Evolutionary conservation across 192 early-diverging fungal genomes (phyloP), one percentile per base, ranked within the genome.

Genomic region (Rhizophagus clarus): DNA sequence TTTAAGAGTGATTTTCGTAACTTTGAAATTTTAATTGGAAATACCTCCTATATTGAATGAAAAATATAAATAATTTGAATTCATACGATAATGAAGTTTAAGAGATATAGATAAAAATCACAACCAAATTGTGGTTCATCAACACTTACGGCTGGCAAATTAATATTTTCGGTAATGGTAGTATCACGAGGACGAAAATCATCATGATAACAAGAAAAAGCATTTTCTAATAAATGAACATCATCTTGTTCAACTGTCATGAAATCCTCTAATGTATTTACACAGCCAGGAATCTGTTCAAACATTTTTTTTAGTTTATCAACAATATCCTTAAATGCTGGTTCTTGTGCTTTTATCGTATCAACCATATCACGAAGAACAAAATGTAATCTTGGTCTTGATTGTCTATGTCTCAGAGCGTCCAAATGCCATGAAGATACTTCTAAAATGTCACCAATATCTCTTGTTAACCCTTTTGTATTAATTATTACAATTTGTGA

Each of bases 401-500:
- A 71, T 71, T 71, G 24, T 29, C 69, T 31, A n/a, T 40, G 24
- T 37, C 34, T 71, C 5, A 71, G 17, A 2, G 34, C 69, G 22
- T 71, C 69, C 22, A 71, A 71, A 71, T 71, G 69, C 28, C 37
- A 71, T 7, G 69, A 40, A 10, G 69, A 71, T 14, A 71, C 69
- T 40, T 71, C 69, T 7, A 71, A 37, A 1, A 71, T 71, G 45
- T 71, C 37, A 10, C 31, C 28, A 40, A 71, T 71, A 40, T 71
- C 69, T 20, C 20, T 31, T 10, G 69, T 71, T 10, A 71, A 40
- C 11, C 69, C 28, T 40, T 71, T 71, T 3, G 69, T 42, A 71
- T 71, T 71, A 22, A 71, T 71, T 29, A 71, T 71, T 14, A 71
- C 34, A n/a, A 71, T 71, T n/a, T 71, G 69, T 10, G 69, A 71